Evolutionary conservation across 176 grass and related monocot genomes (phyloP).

Genomic region (Cocos nucifera): DNA sequence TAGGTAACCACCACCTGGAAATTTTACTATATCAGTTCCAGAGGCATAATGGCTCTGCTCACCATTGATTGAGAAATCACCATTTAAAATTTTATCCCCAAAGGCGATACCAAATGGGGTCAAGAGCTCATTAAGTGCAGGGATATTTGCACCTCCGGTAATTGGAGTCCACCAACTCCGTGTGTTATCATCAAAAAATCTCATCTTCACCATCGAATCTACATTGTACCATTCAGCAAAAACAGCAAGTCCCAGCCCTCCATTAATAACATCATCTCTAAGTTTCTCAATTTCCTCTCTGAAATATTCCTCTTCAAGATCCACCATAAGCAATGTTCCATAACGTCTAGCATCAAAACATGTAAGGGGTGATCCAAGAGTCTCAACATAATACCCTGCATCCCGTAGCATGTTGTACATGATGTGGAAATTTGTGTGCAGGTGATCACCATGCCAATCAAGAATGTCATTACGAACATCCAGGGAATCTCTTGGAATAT

Average conservation of each 20-base stretch:
- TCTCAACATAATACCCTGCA: constrained; percentile 86
- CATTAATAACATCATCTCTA: constrained; percentile 70
- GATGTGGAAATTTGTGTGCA: constrained; percentile 98
- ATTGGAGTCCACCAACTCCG: constrained; percentile 99
- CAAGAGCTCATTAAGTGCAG: constrained; percentile 86
- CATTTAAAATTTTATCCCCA: constrained; percentile 83
- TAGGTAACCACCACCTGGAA: constrained; percentile 71
- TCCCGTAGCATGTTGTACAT: constrained; percentile 96
- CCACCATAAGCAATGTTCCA: constrained; percentile 92
- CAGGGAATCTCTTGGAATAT: constrained; percentile 94
- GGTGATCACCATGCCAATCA: constrained; percentile 98
- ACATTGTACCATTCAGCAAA: constrained; percentile 99
- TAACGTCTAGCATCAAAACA: constrained; percentile 91
- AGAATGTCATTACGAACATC: constrained; percentile 97
- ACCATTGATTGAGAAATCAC: constrained; percentile 90
- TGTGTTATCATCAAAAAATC: constrained; percentile 99
- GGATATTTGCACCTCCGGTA: constrained; percentile 94
- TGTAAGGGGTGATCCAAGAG: constrained; percentile 83
- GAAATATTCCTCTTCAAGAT: constrained; percentile 96
- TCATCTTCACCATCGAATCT: constrained; percentile 96
- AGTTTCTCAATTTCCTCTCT: constrained; percentile 90
- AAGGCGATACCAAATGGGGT: constrained; percentile 82
- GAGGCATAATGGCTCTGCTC: constrained; percentile 97
- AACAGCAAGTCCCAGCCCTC: constrained; percentile 69
- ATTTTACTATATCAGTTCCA: constrained; percentile 91